Evolutionary conservation across 306 rosid genomes (phyloP).

Genomic region (Phaseolus lunatus): DNA sequence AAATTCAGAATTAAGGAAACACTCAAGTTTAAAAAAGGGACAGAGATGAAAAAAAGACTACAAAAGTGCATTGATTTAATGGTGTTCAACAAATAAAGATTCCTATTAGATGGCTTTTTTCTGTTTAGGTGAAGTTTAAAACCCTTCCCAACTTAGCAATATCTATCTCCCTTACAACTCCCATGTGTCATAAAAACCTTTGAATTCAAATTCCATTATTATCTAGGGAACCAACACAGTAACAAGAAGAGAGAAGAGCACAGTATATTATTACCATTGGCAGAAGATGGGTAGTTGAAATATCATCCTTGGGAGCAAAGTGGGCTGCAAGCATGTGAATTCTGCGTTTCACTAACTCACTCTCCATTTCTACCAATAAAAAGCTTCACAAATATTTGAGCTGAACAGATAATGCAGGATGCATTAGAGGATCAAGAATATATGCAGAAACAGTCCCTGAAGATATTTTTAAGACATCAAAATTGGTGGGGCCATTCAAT

Average conservation of each 20-base stretch:
- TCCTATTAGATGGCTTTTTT: conserved; percentile 7
- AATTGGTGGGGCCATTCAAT: conserved; percentile 37
- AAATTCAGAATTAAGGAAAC: background rate
- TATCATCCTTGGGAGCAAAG: conserved; percentile 62
- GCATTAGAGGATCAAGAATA: conserved; percentile 15
- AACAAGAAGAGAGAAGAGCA: too few species aligned
- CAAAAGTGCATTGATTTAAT: conserved; percentile 1
- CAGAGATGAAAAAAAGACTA: background rate
- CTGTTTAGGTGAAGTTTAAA: too few species aligned
- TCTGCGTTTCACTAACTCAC: conserved; percentile 70
- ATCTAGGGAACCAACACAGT: conserved; percentile 32
- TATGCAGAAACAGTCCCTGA: conserved; percentile 5
- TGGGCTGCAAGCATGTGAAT: conserved; percentile 67
- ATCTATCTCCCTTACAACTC: background rate
- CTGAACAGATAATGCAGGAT: conserved; percentile 33
- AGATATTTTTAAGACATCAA: conserved; percentile 42
- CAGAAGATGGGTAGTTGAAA: conserved; percentile 59
- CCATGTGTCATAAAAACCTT: too few species aligned
- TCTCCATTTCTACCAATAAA: conserved; percentile 55
- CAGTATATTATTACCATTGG: conserved; percentile 57
- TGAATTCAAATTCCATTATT: background rate
- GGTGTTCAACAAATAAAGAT: background rate
- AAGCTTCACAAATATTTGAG: conserved; percentile 1
- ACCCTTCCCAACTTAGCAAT: background rate
- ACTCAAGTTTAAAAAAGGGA: background rate